Evolutionary conservation across 352 stramenopile genomes (phyloP).

Genomic region (Pythium sp.): DNA sequence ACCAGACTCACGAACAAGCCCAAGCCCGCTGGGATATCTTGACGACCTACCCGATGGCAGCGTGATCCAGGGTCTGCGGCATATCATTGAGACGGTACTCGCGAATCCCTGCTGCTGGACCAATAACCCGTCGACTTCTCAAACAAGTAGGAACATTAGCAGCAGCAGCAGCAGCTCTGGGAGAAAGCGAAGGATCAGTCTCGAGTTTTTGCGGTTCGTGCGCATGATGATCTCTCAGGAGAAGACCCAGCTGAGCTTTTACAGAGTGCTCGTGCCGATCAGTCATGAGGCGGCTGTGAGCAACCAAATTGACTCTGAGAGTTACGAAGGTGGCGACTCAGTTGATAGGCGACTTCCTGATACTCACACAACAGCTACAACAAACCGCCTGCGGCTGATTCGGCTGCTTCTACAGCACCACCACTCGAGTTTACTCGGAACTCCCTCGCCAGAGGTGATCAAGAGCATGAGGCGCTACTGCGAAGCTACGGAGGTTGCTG

Average conservation of each 20-base stretch:
- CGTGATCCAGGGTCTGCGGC: constrained; percentile 25
- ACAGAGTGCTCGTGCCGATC: constrained; percentile 21
- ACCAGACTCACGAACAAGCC: too few species aligned
- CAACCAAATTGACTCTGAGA: neutral
- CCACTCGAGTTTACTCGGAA: neutral
- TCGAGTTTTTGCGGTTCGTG: constrained; percentile 36
- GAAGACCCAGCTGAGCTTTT: constrained; percentile 26
- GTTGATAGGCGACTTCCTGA: too few species aligned
- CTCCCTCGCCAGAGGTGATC: neutral
- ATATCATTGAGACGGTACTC: constrained; percentile 31
- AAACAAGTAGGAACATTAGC: too few species aligned
- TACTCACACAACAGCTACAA: too few species aligned
- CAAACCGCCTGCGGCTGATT: constrained; percentile 25
- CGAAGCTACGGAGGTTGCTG: neutral
- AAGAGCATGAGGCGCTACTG: constrained; percentile 8
- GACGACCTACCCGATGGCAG: constrained; percentile 4
- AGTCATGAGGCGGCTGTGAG: too few species aligned
- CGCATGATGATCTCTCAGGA: constrained; percentile 36
- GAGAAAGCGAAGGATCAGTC: constrained; percentile 24
- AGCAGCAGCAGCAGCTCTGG: neutral
- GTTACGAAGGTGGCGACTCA: too few species aligned
- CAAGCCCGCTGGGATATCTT: neutral
- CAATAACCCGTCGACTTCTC: neutral
- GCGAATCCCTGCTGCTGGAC: constrained; percentile 31
- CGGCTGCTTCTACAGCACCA: constrained; percentile 26